phyloP scores from a whole-genome alignment of 495 filamentous ascomycete species.

The Penicillium angulare region DNA sequence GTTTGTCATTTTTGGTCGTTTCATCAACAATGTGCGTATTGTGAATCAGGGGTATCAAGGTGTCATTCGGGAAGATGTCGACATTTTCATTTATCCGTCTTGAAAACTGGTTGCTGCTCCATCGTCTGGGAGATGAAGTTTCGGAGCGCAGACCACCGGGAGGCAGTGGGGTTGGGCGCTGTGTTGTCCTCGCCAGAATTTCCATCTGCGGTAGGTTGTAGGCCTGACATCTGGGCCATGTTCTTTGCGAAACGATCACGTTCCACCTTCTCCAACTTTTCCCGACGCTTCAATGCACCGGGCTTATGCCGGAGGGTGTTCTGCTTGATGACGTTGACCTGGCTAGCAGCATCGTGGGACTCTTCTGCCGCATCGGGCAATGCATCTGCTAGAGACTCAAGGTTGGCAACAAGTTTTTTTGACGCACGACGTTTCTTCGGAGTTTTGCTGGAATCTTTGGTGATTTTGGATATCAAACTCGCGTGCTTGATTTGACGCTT shows the following conservation, averaged over 20 bases:
- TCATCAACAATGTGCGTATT: not conserved
- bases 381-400: slow-evolving; percentile 75
- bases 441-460: slow-evolving; percentile 54
- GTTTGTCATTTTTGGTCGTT: not conserved
- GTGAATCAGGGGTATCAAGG: not conserved
- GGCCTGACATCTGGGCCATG: slow-evolving; percentile 60
- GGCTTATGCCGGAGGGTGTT: slow-evolving; percentile 70
- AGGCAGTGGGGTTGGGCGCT: slow-evolving; percentile 44
- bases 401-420: slow-evolving; percentile 74
- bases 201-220: slow-evolving; percentile 17
- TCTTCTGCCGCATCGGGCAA: slow-evolving; percentile 57
- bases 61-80: not conserved
- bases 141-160: slow-evolving; percentile 66
- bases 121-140: slow-evolving; percentile 69
- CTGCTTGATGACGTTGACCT: slow-evolving; percentile 56
- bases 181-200: slow-evolving; percentile 9
- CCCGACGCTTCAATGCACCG: slow-evolving; percentile 80
- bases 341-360: slow-evolving; percentile 31
- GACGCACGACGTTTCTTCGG: slow-evolving; percentile 63
- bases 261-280: slow-evolving; percentile 73
- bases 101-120: slow-evolving; percentile 70
- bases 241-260: slow-evolving; percentile 79
- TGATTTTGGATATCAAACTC: slow-evolving; percentile 69
- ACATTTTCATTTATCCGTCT: slow-evolving; percentile 28
- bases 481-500: slow-evolving; percentile 76